phyloP scores from a whole-genome alignment of 768 basidiomycete species.

The Multifurca ochricompacta region DNA sequence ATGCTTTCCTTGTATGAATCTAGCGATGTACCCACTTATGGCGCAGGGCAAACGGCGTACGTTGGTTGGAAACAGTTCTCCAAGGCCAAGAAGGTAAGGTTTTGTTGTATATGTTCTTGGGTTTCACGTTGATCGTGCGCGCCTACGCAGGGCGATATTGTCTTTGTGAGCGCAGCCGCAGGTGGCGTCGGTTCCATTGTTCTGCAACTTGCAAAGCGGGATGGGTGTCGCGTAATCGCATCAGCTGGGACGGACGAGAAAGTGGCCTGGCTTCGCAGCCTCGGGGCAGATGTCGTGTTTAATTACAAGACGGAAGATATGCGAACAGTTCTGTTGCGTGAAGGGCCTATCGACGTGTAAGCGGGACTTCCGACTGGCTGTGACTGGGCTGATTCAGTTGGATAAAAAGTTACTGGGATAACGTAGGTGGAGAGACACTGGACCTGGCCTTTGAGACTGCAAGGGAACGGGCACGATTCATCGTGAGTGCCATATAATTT shows the following conservation, averaged over 20 bases:
- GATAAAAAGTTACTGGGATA: conserved; percentile 28
- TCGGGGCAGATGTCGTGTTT: conserved; percentile 66
- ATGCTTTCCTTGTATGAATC: background rate
- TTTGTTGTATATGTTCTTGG: background rate
- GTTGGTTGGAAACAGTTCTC: conserved; percentile 37
- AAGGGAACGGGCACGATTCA: conserved; percentile 19
- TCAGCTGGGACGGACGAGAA: conserved; percentile 72
- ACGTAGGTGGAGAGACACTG: conserved; percentile 28
- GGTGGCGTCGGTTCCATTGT: conserved; percentile 29
- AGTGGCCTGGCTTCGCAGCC: conserved; percentile 46
- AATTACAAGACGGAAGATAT: conserved; percentile 63
- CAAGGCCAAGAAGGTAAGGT: conserved; percentile 34
- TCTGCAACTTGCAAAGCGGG: conserved; percentile 36
- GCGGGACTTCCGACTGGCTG: background rate
- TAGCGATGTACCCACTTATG: background rate
- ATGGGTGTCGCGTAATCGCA: conserved; percentile 55
- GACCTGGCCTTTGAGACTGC: conserved; percentile 25
- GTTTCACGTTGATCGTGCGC: background rate
- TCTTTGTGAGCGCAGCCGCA: conserved; percentile 41
- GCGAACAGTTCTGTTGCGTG: conserved; percentile 41
- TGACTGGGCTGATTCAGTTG: background rate
- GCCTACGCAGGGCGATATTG: conserved; percentile 36
- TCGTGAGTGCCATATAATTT: conserved; percentile 17
- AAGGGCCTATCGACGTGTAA: conserved; percentile 52
- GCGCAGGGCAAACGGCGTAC: conserved; percentile 29